Base-by-base conservation (phyloP, 225 moss, liverwort and hornwort genomes). In the Climacium dendroides region DNA sequence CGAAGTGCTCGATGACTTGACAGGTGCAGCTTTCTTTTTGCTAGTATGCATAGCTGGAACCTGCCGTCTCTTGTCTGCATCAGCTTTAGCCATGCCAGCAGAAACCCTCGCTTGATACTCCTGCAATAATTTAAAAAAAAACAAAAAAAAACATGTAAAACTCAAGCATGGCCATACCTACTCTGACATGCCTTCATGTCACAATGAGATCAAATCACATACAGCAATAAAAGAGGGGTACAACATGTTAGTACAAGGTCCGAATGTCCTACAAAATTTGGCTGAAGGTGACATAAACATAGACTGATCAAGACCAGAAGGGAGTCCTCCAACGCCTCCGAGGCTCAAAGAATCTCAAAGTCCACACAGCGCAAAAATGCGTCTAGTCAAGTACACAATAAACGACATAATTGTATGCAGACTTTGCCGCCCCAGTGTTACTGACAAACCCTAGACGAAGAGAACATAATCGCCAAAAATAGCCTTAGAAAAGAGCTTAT, bases 81-180 rank as follows among this genome's bases (percentile, higher is more conserved):
- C 82, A 50, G 73, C 66, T 89, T 84, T 96, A 10, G 87, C 73
- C 94, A 99, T 91, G 28, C 95, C 98, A 59, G 89, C 86, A 78
- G 89, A 92, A 25, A 99, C 97, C 25, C 90, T 94, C 11, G 74
- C 69, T 91, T 95, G 94, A 90, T 97, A 99, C 24, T 92, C 93
- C 98, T 98, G 92, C 89, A 85, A 84, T 29, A 50, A n/a, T 28
- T n/a, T n/a, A n/a, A 60, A 20, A 66, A 70, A 1, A 58, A 41
- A 61, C 9, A 59, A 60, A 20, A 66, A 70, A 1, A 58, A 41
- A 61, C 9, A 59, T 75, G 59, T 34, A 23, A 29, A 76, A 18
- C 58, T 69, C n/a, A 58, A 61, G 23, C 34, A 81, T 75, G 61
- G 85, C 43, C n/a, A 79, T n/a, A 82, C 65, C 67, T 74, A 32